These are phyloP conservation scores for Aspergillus sp. DNA, from an alignment of 2,329 filamentous ascomycete genomes.

Conservation along the genomic window DNA sequence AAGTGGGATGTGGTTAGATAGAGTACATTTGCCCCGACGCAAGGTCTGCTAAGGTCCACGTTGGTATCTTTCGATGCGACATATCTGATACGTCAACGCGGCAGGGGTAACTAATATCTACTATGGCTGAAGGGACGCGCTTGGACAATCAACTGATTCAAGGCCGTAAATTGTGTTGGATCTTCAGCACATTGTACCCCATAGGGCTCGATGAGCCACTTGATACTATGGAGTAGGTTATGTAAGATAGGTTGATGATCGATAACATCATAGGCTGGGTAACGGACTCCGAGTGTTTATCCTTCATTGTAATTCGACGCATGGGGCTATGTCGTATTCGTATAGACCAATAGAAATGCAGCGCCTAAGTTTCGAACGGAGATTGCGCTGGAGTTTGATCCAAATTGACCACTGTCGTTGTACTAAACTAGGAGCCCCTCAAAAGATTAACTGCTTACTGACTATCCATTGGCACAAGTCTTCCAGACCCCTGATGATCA, in stretches of 20 bases:
- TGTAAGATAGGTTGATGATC: neutral
- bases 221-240: neutral
- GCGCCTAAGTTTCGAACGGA: neutral
- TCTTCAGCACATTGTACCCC: neutral
- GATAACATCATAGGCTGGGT: neutral
- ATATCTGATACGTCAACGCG: constrained; percentile 2
- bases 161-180: neutral
- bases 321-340: neutral
- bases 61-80: constrained; percentile 5
- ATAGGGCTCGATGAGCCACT: neutral
- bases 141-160: neutral
- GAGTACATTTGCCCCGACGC: neutral
- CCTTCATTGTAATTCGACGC: neutral
- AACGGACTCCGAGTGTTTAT: neutral
- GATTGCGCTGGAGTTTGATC: neutral
- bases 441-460: neutral
- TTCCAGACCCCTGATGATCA: neutral
- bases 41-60: neutral
- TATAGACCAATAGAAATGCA: neutral
- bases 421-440: neutral
- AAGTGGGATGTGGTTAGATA: no score
- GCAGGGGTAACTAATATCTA: neutral
- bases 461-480: neutral
- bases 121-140: neutral
- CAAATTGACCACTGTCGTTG: neutral